These are phyloP conservation scores for Cyclotella atomus DNA, from an alignment of 108 stramenopile species.

Conservation along the genomic window DNA sequence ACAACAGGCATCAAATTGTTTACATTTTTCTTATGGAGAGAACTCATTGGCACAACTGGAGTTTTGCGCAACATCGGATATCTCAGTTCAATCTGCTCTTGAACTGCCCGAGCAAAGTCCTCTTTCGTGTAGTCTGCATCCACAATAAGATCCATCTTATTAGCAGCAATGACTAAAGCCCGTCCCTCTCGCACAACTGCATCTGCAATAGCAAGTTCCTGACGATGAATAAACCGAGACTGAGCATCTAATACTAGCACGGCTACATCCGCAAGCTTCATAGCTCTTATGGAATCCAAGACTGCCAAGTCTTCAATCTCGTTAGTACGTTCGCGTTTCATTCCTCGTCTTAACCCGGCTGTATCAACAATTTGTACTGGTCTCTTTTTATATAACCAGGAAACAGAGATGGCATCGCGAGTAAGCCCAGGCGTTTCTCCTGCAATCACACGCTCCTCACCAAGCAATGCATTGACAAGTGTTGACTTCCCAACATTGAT, in stretches of 20 bases:
- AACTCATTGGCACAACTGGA: slow-evolving; percentile 83
- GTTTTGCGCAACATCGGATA: slow-evolving; percentile 86
- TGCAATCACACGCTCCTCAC: slow-evolving; percentile 80
- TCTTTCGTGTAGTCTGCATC: slow-evolving; percentile 63
- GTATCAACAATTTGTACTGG: slow-evolving; percentile 87
- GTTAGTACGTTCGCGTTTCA: slow-evolving; percentile 59
- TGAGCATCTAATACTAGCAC: slow-evolving; percentile 89
- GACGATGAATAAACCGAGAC: slow-evolving; percentile 73
- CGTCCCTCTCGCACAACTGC: slow-evolving; percentile 90
- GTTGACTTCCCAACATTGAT: slow-evolving; percentile 93
- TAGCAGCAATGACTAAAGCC: slow-evolving; percentile 85
- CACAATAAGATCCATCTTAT: slow-evolving; percentile 90
- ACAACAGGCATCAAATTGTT: slow-evolving; percentile 79
- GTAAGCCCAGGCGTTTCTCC: slow-evolving; percentile 89
- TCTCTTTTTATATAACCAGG: slow-evolving; percentile 72
- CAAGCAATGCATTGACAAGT: slow-evolving; percentile 78
- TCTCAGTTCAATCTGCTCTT: slow-evolving; percentile 74
- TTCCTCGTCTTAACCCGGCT: slow-evolving; percentile 82
- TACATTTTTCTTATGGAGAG: slow-evolving; percentile 66
- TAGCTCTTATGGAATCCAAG: slow-evolving; percentile 84
- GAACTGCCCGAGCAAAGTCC: slow-evolving; percentile 77
- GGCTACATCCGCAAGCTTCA: slow-evolving; percentile 91
- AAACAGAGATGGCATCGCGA: slow-evolving; percentile 88
- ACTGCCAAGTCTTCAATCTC: slow-evolving; percentile 88
- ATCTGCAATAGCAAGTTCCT: slow-evolving; percentile 90